Evolutionary conservation across 805 yeast species (phyloP), one percentile per base, ranked within the genome.

Genomic region (Metschnikowia santaceciliae): DNA sequence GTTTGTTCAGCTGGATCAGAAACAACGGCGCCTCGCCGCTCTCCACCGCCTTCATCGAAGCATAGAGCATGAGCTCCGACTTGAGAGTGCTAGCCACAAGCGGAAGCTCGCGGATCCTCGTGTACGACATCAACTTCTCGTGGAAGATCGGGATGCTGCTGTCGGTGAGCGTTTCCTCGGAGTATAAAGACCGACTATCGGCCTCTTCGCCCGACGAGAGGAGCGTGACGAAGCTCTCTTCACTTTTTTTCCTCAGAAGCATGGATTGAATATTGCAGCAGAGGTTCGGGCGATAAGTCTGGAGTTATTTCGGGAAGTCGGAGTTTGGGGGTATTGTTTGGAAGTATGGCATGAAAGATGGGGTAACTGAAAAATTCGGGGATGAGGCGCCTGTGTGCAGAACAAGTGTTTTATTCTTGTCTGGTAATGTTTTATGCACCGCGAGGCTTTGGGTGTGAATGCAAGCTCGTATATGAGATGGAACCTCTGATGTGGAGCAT

Each of bases 81-180:
- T 50, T 54, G 32, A 56, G 50, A 11, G 42, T 26, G 8, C 56
- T 50, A 1, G 51, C 53, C 22, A 53, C 56, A n/a, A 57, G 46
- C 13, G 61, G 60, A 3, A 57, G 50, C n/a, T 54, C 58, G 14
- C 61, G 35, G 38, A 53, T 51, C 26, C 42, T 43, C 11, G 55
- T 54, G 46, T 49, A 57, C 0, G 57, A 22, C 47, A 46, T 52
- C 35, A 57, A 50, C 13, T 43, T 53, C 32, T 50, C 47, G 32
- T 50, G 52, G 33, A 57, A 56, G 8, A 57, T 42, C 5, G 52
- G 48, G 19, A 49, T 46, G 17, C 46, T 39, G 11, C 51, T 54
- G 10, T 49, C 58, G 26, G 55, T 46, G 17, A 57, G 54, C 1
- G 61, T 57, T 14, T 56, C 58, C 4, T 50, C 54, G 8, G 61